Percentiles rank a stretch among this genome's conserved stretches.
Conservation (phyloP, 805 yeast genomes). For the Spathaspora gorwiae region DNA sequence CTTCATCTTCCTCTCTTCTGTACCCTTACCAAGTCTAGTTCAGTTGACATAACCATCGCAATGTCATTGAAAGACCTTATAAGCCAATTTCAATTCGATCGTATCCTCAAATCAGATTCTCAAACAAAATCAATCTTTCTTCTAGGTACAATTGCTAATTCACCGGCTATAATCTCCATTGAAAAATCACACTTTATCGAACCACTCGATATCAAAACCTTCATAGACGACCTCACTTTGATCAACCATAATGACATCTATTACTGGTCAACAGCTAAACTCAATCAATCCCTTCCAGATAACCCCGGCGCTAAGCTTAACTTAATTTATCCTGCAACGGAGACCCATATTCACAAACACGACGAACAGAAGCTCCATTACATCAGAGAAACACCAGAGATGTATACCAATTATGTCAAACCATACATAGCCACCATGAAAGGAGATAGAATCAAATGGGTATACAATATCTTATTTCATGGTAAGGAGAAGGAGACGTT, state of each 20-base stretch:
- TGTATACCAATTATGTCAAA: slow-evolving; percentile 54
- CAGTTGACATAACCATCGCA: no score
- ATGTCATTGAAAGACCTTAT: slow-evolving; percentile 21
- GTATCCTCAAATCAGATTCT: slow-evolving; percentile 55
- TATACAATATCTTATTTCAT: slow-evolving; percentile 70
- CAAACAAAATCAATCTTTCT: slow-evolving; percentile 62
- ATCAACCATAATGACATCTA: slow-evolving; percentile 79
- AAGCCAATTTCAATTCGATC: slow-evolving; percentile 39
- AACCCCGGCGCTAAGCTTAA: slow-evolving; percentile 67
- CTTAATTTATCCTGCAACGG: slow-evolving; percentile 85
- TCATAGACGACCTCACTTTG: slow-evolving; percentile 20
- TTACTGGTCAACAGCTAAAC: slow-evolving; percentile 65
- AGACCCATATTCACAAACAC: slow-evolving; percentile 75
- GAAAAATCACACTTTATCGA: slow-evolving; percentile 66
- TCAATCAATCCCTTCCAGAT: slow-evolving; percentile 42
- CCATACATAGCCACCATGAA: slow-evolving; percentile 77
- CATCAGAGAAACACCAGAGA: slow-evolving; percentile 76
- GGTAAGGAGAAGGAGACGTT: slow-evolving; percentile 84
- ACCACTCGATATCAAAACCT: slow-evolving; percentile 11
- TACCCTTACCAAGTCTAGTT: no score
- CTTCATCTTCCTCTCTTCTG: no score
- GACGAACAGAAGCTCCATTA: slow-evolving; percentile 55
- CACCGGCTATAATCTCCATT: slow-evolving; percentile 64
- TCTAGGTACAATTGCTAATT: slow-evolving; percentile 58
- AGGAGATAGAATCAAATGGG: slow-evolving; percentile 85